phyloP scores from a whole-genome alignment of 345 rosid species.

The Sapria himalayana region DNA sequence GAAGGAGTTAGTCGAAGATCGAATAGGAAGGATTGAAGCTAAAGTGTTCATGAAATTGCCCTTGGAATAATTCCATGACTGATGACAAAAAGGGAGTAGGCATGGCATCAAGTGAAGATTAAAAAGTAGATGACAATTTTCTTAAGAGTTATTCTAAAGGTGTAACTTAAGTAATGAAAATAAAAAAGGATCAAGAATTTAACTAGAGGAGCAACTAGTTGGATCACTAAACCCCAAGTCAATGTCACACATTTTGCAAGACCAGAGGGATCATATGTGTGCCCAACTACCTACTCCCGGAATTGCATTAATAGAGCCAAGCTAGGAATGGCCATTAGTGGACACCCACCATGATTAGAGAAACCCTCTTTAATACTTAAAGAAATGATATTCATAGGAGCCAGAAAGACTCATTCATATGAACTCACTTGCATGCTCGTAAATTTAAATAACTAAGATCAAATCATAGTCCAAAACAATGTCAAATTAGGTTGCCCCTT shows the following conservation, averaged over 20 bases:
- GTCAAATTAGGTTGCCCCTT: background rate
- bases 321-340: background rate
- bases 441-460: background rate
- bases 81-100: too few species aligned
- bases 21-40: too few species aligned
- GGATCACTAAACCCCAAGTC: slow-evolving; percentile 6
- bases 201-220: too few species aligned
- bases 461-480: background rate
- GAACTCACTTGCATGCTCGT: background rate
- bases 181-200: too few species aligned
- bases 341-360: background rate
- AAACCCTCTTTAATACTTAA: background rate
- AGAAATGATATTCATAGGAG: background rate
- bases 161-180: too few species aligned
- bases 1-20: too few species aligned
- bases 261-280: background rate
- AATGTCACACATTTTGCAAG: slow-evolving; percentile 2
- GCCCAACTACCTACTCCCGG: too few species aligned
- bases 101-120: too few species aligned
- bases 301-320: background rate
- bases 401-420: background rate
- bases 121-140: too few species aligned
- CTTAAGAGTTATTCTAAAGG: too few species aligned
- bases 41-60: too few species aligned
- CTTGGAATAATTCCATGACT: too few species aligned